Evolutionary conservation across 257 asterid genomes (phyloP), one percentile per base, ranked within the genome.

Genomic region (Solanum ossicruentum): DNA sequence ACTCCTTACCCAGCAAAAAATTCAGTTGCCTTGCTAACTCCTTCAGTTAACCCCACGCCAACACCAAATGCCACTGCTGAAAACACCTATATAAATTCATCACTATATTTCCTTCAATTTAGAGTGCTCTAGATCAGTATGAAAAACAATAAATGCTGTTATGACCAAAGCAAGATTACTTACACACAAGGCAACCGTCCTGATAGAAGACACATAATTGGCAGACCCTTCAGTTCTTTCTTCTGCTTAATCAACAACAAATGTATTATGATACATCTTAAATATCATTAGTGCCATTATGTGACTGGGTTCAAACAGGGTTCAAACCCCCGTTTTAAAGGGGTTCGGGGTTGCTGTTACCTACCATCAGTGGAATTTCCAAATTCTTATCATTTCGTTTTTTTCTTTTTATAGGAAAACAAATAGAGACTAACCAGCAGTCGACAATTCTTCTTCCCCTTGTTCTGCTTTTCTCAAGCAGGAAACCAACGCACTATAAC

Each of bases 11-110:
- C 99, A 65, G 98, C 97, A 55, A 97, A 97, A 87, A 95, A 97
- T 90, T 97, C 99, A 41, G 98, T 88, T 82, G 98, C 95, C 91
- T 88, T 95, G 87, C 85, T 92, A 58, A 89, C 88, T 88, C 99
- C 99, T 81, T 91, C 95, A 83, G 88, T 92, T 87, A 94, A 90
- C 86, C 98, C 98, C 89, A 97, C 65, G 85, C 98, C 98, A 84
- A 92, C 90, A 83, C 99, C 99, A 90, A 97, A 95, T 58, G 91
- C 96, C 87, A 97, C 95, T 60, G 99, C 98, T 41, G 98, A 85
- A 67, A 92, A 84, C 89, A 97, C 97, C 99, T 97, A 94, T 89
- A 95, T 83, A 57, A 91, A 88, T 65, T 43, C 84, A 84, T 70
- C 86, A 88, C 94, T 91, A 87, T 80, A 89, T 79, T 86, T 91